Conservation (phyloP, 495 filamentous ascomycete species). For the Aspergillus cavernicola region DNA sequence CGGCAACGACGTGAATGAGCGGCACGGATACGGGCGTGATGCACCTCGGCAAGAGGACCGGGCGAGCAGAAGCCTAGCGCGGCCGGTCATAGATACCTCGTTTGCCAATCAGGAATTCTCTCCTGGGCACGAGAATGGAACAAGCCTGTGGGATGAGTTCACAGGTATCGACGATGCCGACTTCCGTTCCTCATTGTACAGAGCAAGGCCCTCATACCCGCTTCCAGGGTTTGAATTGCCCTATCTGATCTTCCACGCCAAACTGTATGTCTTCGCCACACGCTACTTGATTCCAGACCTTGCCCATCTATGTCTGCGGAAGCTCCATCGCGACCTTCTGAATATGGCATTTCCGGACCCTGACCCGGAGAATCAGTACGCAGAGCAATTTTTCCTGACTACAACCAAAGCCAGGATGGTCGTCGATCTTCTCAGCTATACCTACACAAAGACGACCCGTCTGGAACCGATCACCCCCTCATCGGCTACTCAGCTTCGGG, state of each 20-base stretch:
- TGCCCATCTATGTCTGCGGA: slow-evolving; percentile 42
- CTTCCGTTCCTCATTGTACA: slow-evolving; percentile 14
- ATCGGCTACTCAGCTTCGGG: slow-evolving; percentile 43
- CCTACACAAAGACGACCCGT: slow-evolving; percentile 41
- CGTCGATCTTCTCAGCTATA: slow-evolving; percentile 40
- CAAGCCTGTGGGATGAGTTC: slow-evolving; percentile 43
- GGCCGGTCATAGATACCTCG: slow-evolving; percentile 41
- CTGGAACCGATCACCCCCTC: slow-evolving; percentile 42
- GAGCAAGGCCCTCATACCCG: slow-evolving; percentile 15
- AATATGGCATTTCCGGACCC: slow-evolving; percentile 27
- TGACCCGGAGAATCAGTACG: slow-evolving; percentile 14
- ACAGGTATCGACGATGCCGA: slow-evolving; percentile 33
- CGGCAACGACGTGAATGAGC: slow-evolving; percentile 5
- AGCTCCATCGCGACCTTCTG: slow-evolving; percentile 38
- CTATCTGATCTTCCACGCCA: slow-evolving; percentile 46
- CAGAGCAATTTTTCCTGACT: slow-evolving; percentile 18
- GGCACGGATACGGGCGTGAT: not conserved
- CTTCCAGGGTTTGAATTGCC: slow-evolving; percentile 23
- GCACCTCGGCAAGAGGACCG: not conserved
- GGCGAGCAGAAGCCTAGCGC: slow-evolving; percentile 12
- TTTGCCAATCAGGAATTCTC: slow-evolving; percentile 36
- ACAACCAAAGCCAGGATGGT: slow-evolving; percentile 33
- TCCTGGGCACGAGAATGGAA: slow-evolving; percentile 29
- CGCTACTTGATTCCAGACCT: slow-evolving; percentile 43
- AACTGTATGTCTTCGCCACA: slow-evolving; percentile 46